Percentiles rank a stretch among this genome's conserved stretches.
Conservation (phyloP, 805 yeast genomes). For the Suhomyces canberraensis region DNA sequence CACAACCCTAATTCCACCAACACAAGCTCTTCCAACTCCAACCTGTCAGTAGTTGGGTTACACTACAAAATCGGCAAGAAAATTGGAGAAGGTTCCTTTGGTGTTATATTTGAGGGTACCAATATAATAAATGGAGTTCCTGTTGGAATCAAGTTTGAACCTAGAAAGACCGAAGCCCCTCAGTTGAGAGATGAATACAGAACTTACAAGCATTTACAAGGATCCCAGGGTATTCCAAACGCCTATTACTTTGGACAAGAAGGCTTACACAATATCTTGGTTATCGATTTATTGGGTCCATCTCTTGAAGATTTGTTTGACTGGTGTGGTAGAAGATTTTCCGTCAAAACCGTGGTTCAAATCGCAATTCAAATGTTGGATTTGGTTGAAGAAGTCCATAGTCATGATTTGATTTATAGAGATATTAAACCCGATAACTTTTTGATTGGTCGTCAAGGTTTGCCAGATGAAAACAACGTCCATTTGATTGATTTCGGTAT, state of each 20-base stretch:
- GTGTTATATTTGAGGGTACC: slow-evolving; percentile 78
- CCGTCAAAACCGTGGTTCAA: slow-evolving; percentile 68
- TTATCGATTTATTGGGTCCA: slow-evolving; percentile 76
- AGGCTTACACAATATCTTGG: slow-evolving; percentile 74
- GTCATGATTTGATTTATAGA: slow-evolving; percentile 71
- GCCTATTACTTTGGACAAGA: slow-evolving; percentile 85
- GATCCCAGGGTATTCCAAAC: slow-evolving; percentile 72
- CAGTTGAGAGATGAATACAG: slow-evolving; percentile 79
- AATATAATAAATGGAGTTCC: slow-evolving; percentile 62
- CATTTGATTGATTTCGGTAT: slow-evolving; percentile 81
- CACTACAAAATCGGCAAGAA: slow-evolving; percentile 81
- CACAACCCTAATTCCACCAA: slow-evolving; percentile 21
- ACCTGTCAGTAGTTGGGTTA: slow-evolving; percentile 49
- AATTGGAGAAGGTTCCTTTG: slow-evolving; percentile 86
- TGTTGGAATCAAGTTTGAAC: slow-evolving; percentile 81
- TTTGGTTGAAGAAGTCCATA: slow-evolving; percentile 69
- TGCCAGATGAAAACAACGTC: slow-evolving; percentile 61
- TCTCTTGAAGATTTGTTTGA: slow-evolving; percentile 80
- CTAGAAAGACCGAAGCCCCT: slow-evolving; percentile 78
- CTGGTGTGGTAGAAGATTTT: slow-evolving; percentile 80
- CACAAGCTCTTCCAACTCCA: slow-evolving; percentile 18
- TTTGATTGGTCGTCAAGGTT: slow-evolving; percentile 61
- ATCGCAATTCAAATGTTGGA: slow-evolving; percentile 76
- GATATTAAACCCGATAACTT: slow-evolving; percentile 86
- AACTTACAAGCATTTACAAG: slow-evolving; percentile 69